Percentiles rank a stretch among this genome's conserved stretches.
Evolutionary conservation across 805 yeast genomes (phyloP).

Genomic region (Kregervanrija pseudodelftensis): DNA sequence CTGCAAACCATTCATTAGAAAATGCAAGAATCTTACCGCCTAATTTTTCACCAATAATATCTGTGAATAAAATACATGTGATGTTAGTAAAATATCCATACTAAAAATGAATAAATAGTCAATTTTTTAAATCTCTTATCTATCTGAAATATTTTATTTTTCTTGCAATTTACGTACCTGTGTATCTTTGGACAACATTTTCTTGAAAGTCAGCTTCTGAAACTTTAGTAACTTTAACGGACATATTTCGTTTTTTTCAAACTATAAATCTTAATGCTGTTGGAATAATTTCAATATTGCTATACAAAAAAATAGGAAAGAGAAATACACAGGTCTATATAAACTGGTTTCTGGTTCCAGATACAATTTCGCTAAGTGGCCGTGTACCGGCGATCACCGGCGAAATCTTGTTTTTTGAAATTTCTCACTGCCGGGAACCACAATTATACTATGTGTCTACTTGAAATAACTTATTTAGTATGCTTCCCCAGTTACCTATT

Average conservation of each 20-base stretch:
- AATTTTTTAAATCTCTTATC: background rate
- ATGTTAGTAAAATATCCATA: no score
- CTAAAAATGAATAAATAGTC: no score
- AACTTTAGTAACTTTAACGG: constrained; percentile 11
- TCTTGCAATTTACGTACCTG: constrained; percentile 29
- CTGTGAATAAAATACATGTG: constrained; percentile 23
- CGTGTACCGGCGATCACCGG: background rate
- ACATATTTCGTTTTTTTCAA: constrained; percentile 1
- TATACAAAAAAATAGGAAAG: no score
- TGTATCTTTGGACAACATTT: constrained; percentile 43
- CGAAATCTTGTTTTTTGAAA: background rate
- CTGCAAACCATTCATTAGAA: constrained; percentile 95
- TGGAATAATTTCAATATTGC: no score
- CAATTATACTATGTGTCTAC: background rate
- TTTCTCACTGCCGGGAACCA: background rate
- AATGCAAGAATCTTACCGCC: constrained; percentile 68
- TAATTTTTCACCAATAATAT: constrained; percentile 76
- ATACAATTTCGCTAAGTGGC: no score
- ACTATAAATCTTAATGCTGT: no score
- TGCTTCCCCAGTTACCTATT: background rate
- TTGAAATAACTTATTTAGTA: background rate
- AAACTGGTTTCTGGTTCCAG: no score
- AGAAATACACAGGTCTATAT: no score
- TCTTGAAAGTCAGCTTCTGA: constrained; percentile 36
- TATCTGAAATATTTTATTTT: background rate